Evolutionary conservation across 106 monocot genomes (phyloP), one percentile per base, ranked within the genome.

Genomic region (Hemerocallis citrina): DNA sequence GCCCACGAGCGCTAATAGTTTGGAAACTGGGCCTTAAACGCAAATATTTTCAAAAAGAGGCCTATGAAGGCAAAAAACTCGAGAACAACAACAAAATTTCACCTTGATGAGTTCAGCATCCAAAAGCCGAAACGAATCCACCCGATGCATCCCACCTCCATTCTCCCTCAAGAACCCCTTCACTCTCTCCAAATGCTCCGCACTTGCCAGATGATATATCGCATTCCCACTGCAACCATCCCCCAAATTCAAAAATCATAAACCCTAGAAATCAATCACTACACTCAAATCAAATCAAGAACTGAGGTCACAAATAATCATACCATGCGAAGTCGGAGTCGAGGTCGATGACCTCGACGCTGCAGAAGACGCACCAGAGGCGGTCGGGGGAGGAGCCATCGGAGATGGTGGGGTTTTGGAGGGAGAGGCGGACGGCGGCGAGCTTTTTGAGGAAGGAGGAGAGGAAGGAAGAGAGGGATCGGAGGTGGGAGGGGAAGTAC

Each of bases 351-450:
- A 94, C 29, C 43, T 94, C 85, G 17, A 59, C 13, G 50, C 60
- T 39, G 71, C 96, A 96, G 76, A 90, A 96, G 64, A 72, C 35
- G 69, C 96, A 96, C 96, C 90, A 96, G 65, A 96, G 24, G 29
- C 76, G 74, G 55, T 64, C 66, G 49, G 22, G 67, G 9, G n/a
- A n/a, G n/a, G n/a, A n/a, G n/a, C n/a, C n/a, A n/a, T n/a, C n/a
- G 29, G 83, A 57, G 23, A n/a, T 56, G 28, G 74, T 49, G 13
- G 89, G 89, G 44, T 78, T 71, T 19, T 34, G 40, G 34, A 89
- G 59, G 57, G 68, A 83, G 68, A 65, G 73, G 21, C 59, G 72
- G 61, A 91, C 25, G 47, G 67, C 76, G 41, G 71, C 37, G 57
- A 98, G 51, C 67, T 79, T 91, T 33, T 44, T 34, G 23, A 38